These are phyloP conservation scores for Candida sp. DNA, from an alignment of 1,139 yeast genomes.

Conservation along the genomic window DNA sequence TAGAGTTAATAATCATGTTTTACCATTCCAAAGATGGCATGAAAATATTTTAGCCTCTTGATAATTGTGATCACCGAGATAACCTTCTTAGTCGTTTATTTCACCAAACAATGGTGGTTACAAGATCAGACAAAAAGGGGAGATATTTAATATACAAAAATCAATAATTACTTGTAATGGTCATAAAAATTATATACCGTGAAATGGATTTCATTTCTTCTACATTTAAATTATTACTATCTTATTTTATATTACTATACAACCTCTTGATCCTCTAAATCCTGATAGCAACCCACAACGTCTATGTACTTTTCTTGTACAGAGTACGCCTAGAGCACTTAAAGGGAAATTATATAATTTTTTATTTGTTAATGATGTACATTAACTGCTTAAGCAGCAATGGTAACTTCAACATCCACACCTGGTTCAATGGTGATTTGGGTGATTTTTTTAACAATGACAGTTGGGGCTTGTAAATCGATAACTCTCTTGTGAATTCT, in stretches of 20 bases:
- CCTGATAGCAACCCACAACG: slow-evolving; percentile 67
- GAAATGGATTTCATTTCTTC: too few species aligned
- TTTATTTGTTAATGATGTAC: slow-evolving; percentile 7
- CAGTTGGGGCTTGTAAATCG: slow-evolving; percentile 97
- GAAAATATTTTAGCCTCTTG: too few species aligned
- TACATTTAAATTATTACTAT: neutral
- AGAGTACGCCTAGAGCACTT: slow-evolving; percentile 64
- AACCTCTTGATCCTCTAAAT: slow-evolving; percentile 29
- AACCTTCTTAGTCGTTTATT: too few species aligned
- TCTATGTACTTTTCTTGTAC: slow-evolving; percentile 45
- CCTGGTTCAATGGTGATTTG: slow-evolving; percentile 78
- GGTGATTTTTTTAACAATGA: slow-evolving; percentile 92
- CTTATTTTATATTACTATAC: neutral
- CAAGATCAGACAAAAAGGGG: too few species aligned
- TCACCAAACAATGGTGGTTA: too few species aligned
- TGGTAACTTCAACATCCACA: slow-evolving; percentile 41
- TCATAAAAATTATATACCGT: too few species aligned
- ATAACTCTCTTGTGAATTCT: slow-evolving; percentile 99
- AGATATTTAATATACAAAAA: too few species aligned
- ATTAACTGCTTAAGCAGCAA: slow-evolving; percentile 28
- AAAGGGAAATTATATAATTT: slow-evolving; percentile 22
- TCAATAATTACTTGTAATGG: too few species aligned
- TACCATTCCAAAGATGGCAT: too few species aligned
- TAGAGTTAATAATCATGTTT: too few species aligned
- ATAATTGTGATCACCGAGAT: too few species aligned